A percentile compares a stretch with the other conserved stretches of the same genome.
Conservation (phyloP, 1,139 yeast species). For the Pneumocystis wakefieldiae region DNA sequence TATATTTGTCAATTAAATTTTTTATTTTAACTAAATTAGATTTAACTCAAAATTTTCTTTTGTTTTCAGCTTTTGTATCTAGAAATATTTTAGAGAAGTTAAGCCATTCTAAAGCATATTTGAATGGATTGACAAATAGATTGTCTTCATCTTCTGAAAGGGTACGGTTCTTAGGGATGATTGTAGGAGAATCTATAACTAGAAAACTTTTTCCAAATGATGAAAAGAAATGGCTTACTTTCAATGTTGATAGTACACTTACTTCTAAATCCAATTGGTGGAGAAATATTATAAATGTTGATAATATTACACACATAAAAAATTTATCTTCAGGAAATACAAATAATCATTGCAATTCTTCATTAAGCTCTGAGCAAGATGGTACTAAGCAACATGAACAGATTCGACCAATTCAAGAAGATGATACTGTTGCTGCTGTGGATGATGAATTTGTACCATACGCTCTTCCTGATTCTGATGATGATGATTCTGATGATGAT, state of each 20-base stretch:
- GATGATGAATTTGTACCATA: not conserved
- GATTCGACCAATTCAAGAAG: not conserved
- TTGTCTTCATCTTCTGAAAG: not conserved
- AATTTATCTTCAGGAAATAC: not conserved
- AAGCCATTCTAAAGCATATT: not conserved
- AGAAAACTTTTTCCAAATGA: not conserved
- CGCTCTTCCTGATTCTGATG: not conserved
- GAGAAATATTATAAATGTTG: not conserved
- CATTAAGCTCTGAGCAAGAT: not conserved
- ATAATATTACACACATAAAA: not conserved
- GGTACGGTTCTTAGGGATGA: not conserved
- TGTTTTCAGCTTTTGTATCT: not conserved
- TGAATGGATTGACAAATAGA: not conserved
- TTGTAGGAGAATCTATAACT: not conserved
- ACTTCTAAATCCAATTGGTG: not conserved
- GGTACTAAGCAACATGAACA: not conserved
- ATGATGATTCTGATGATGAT: constrained; percentile 1
- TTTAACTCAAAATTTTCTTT: not conserved
- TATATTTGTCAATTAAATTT: not conserved
- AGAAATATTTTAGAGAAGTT: not conserved
- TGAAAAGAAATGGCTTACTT: not conserved
- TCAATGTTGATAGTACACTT: not conserved
- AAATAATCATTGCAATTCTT: not conserved
- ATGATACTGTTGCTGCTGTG: not conserved
- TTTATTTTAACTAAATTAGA: not conserved